Evolutionary conservation across 345 rosid species (phyloP), one percentile per base, ranked within the genome.

Genomic region (Gossypium mustelinum): DNA sequence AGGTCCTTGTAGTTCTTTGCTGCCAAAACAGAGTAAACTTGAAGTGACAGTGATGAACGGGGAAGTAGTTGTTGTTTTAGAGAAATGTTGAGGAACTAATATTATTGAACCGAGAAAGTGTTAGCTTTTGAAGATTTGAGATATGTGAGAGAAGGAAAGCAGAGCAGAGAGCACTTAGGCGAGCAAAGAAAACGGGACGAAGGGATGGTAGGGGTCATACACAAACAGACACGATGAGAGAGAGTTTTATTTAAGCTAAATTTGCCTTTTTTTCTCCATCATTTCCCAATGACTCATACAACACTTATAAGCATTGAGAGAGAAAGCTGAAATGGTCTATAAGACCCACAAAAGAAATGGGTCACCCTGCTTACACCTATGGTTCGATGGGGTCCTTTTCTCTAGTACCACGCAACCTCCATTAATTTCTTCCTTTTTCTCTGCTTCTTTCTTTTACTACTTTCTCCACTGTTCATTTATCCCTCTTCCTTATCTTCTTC

Each of bases 201-300:
- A 25, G 8, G 17, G 27, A 11, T 58, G 29, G 62, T 58, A 5
- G 34, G 20, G 22, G 43, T 3, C 16, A 4, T 17, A 20, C 18
- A 34, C 41, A 5, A 34, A 34, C 50, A 43, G 4, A 11, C 41
- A 7, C 47, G 61, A 47, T 41, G 57, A 73, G 45, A 67, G 70
- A 43, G 11, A 34, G 41, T 34, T 66, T 44, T 1, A 9, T 52
- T 44, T 18, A 10, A 55, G 58, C 58, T 51, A 51, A 51, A 13
- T 54, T 54, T 54, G 7, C 34, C 25, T 25, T 63, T 45, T 34
- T 34, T 34, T 27, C 11, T 4, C 39, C 64, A 71, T 75, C 76
- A 80, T 78, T 78, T 82, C 74, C 74, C 79, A 80, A 56, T 80
- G 82, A 81, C 60, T 57, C 80, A 73, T 7, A 27, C 76, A 47